Evolutionary conservation across 1,284 basidiomycete genomes (phyloP), one percentile per base, ranked within the genome.

Genomic region (Pterula multifida): DNA sequence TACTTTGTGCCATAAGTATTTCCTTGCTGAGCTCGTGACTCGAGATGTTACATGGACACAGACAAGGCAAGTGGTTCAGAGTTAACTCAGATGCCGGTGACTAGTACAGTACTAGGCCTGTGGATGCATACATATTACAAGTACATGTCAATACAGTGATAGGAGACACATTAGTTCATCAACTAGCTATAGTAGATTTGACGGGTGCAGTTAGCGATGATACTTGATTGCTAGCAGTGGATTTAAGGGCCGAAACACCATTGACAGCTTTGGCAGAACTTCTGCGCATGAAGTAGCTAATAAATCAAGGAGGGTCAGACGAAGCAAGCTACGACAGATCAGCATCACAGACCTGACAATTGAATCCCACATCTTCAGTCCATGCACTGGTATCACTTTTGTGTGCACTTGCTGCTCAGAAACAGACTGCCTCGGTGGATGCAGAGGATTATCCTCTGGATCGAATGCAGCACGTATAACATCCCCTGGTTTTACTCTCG

Each of bases 291-390:
- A 75, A 75, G 56, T 72, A 69, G 45, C 75, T 77, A 55, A 3
- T n/a, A n/a, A n/a, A n/a, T n/a, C n/a, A n/a, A n/a, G n/a, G n/a
- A n/a, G n/a, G n/a, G n/a, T 15, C 45, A 26, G 24, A 36, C 24
- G 49, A 15, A 24, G 50, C 25, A 52, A 48, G 48, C 39, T 32
- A 19, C 19, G 26, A 49, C 36, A n/a, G n/a, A n/a, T n/a, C n/a
- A n/a, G n/a, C n/a, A n/a, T n/a, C n/a, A 45, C 64, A 49, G 55
- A 77, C 75, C 69, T 66, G 49, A 78, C 55, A 19, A 79, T 58
- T 2, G 65, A 65, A 57, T 78, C 72, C 76, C 77, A 79, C 55
- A 79, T 70, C 22, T 65, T 62, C 53, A 79, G 56, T 9, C 77
- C 76, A 57, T 81, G 75, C 44, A 78, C 56, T 11, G 72, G 69